Conservation (phyloP, 2,329 filamentous ascomycete species). For the Sporothrix humicola region DNA sequence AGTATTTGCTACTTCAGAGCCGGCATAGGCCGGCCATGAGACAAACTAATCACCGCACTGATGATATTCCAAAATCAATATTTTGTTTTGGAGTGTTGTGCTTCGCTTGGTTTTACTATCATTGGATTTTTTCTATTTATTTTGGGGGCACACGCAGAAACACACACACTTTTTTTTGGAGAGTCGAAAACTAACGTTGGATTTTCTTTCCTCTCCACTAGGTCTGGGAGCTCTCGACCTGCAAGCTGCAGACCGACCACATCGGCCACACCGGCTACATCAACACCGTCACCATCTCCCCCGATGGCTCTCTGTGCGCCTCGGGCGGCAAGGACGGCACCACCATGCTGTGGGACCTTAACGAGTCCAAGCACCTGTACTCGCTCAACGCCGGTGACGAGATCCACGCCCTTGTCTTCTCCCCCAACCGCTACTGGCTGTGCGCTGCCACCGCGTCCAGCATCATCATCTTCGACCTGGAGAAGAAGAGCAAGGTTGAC, state of each 20-base stretch:
- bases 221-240: slow-evolving; percentile 99
- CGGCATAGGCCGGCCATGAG: slow-evolving; percentile 81
- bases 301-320: slow-evolving; percentile 97
- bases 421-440: slow-evolving; percentile 99
- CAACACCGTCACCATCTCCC: slow-evolving; percentile 99
- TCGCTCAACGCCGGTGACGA: slow-evolving; percentile 98
- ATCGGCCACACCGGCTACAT: slow-evolving; percentile 99
- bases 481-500: slow-evolving; percentile 99
- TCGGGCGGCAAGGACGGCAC: slow-evolving; percentile 99
- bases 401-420: slow-evolving; percentile 99
- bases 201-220: slow-evolving; percentile 47
- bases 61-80: slow-evolving; percentile 51
- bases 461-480: slow-evolving; percentile 99
- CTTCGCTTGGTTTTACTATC: slow-evolving; percentile 3
- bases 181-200: slow-evolving; percentile 22
- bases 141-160: neutral
- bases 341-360: slow-evolving; percentile 99
- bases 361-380: slow-evolving; percentile 99
- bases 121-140: neutral
- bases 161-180: neutral
- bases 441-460: slow-evolving; percentile 95
- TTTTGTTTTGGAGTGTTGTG: slow-evolving; percentile 1
- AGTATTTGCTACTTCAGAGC: slow-evolving; percentile 99
- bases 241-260: slow-evolving; percentile 99
- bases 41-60: slow-evolving; percentile 81